These are phyloP conservation scores for Phytophthora cryptogea DNA, from an alignment of 352 stramenopile genomes.

Conservation along the genomic window DNA sequence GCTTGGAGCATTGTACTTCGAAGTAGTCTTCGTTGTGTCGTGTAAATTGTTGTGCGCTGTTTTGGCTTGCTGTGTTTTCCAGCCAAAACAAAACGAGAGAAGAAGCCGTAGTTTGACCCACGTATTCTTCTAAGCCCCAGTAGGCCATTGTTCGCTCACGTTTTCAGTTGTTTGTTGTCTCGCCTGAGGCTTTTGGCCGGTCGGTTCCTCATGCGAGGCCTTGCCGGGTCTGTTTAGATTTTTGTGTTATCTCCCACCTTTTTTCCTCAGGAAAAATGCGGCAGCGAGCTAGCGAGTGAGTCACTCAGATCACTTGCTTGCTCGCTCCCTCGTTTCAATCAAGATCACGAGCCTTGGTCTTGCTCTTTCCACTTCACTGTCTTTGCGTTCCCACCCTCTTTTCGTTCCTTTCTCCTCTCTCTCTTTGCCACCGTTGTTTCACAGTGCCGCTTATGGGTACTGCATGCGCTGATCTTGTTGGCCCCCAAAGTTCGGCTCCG, in stretches of 20 bases:
- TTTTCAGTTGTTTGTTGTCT: slow-evolving; percentile 36
- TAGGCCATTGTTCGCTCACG: slow-evolving; percentile 32
- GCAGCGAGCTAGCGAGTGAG: slow-evolving; percentile 23
- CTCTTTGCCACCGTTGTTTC: slow-evolving; percentile 2
- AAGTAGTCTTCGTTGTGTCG: slow-evolving; percentile 28
- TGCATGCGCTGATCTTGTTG: slow-evolving; percentile 40
- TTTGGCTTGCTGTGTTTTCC: slow-evolving; percentile 13
- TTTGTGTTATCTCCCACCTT: slow-evolving; percentile 43
- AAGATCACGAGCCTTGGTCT: slow-evolving; percentile 30
- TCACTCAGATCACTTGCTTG: slow-evolving; percentile 20
- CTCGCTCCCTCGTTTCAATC: slow-evolving; percentile 32
- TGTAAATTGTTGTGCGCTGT: slow-evolving; percentile 25
- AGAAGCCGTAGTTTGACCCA: slow-evolving; percentile 15
- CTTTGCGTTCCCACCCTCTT: slow-evolving; percentile 10
- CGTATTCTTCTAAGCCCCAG: slow-evolving; percentile 15
- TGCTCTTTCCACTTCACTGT: slow-evolving; percentile 41
- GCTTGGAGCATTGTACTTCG: slow-evolving; percentile 17
- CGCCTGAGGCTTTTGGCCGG: slow-evolving; percentile 23
- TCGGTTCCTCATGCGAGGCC: slow-evolving; percentile 29
- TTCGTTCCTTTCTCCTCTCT: slow-evolving; percentile 10
- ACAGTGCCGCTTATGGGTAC: slow-evolving; percentile 36
- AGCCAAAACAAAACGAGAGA: slow-evolving; percentile 18
- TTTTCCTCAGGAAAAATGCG: slow-evolving; percentile 31
- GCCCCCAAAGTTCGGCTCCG: slow-evolving; percentile 32
- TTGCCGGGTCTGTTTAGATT: slow-evolving; percentile 45